Evolutionary conservation across 306 rosid species (phyloP).

Genomic region (Senna siamea): DNA sequence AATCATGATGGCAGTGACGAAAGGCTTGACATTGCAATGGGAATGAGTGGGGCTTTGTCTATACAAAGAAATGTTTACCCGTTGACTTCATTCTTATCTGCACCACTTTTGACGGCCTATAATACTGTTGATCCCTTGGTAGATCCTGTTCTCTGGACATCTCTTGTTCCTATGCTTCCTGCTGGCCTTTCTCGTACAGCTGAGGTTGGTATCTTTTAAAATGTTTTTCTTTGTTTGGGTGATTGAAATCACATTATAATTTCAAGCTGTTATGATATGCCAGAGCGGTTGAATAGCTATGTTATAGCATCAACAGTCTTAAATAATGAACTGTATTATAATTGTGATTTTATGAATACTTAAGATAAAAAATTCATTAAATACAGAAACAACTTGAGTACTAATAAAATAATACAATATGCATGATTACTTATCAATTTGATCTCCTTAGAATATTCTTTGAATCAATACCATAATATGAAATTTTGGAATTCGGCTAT

Average conservation of each 20-base stretch:
- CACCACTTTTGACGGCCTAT: constrained; percentile 70
- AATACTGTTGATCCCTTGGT: constrained; percentile 58
- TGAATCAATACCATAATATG: too few relatives aligned
- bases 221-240: background rate
- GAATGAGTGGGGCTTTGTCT: constrained; percentile 65
- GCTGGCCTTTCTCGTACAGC: constrained; percentile 51
- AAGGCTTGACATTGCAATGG: constrained; percentile 53
- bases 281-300: background rate
- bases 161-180: constrained; percentile 70
- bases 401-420: background rate
- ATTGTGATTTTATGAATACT: background rate
- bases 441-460: too few relatives aligned
- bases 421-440: too few relatives aligned
- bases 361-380: background rate
- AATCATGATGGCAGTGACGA: constrained; percentile 53
- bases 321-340: background rate
- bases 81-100: constrained; percentile 59
- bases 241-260: constrained; percentile 18
- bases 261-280: background rate
- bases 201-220: constrained; percentile 59
- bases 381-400: background rate
- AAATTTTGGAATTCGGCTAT: too few relatives aligned
- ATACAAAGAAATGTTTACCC: constrained; percentile 71
- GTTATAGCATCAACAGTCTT: too few relatives aligned
- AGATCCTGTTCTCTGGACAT: constrained; percentile 73